phyloP scores from a whole-genome alignment of 1,284 basidiomycete species.

The Marasmius sp. region DNA sequence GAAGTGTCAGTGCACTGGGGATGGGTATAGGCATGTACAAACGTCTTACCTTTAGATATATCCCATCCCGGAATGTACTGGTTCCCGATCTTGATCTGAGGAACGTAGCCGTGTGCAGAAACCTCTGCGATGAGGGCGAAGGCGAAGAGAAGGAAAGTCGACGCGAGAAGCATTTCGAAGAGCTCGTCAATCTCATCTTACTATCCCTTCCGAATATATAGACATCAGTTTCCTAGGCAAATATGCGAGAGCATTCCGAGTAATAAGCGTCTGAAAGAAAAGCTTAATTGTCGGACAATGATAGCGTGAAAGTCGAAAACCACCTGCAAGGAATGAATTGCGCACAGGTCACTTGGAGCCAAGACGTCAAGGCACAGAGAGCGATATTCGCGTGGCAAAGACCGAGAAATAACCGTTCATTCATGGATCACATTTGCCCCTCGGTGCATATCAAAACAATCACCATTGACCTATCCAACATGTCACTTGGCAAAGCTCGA shows the following conservation, averaged over 20 bases:
- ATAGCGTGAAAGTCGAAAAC: background rate
- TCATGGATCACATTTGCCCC: background rate
- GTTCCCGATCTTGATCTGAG: constrained; percentile 21
- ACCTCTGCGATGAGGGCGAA: constrained; percentile 12
- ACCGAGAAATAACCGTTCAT: background rate
- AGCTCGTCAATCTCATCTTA: background rate
- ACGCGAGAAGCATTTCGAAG: background rate
- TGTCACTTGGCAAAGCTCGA: constrained; percentile 1
- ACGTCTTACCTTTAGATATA: constrained; percentile 12
- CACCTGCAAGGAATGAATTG: too few relatives aligned
- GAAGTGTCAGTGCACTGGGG: background rate
- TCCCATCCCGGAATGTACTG: constrained; percentile 23
- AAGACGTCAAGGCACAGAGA: too few relatives aligned
- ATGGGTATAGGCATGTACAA: background rate
- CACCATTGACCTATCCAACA: background rate
- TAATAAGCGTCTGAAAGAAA: background rate
- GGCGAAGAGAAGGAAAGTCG: constrained; percentile 9
- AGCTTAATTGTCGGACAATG: too few relatives aligned
- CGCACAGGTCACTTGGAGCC: too few relatives aligned
- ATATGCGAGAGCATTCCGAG: background rate
- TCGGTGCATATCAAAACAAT: constrained; percentile 4
- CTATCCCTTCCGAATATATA: background rate
- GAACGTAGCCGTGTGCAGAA: constrained; percentile 22
- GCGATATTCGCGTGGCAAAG: background rate
- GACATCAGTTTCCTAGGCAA: background rate